These are phyloP conservation scores for Aspergillus sp. DNA, from an alignment of 2,329 filamentous ascomycete genomes.

Conservation along the genomic window DNA sequence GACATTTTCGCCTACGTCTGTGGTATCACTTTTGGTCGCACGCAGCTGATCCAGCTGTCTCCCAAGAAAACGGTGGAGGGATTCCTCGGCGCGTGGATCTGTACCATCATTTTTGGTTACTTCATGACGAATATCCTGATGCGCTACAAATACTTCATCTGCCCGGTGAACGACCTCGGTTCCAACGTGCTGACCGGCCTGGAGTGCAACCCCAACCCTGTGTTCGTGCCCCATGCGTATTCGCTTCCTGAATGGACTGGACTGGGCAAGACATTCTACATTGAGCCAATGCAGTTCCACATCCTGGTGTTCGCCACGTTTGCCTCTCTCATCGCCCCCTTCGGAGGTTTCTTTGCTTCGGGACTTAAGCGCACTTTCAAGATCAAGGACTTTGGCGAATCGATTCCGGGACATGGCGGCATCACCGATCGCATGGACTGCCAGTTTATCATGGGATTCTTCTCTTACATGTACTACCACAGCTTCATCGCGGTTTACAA, in stretches of 20 bases:
- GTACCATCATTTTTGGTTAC: slow-evolving; percentile 84
- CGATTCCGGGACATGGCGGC: slow-evolving; percentile 93
- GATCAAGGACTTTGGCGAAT: slow-evolving; percentile 99
- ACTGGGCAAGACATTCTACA: slow-evolving; percentile 66
- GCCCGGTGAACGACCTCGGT: slow-evolving; percentile 92
- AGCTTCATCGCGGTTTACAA: slow-evolving; percentile 92
- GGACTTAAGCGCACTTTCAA: slow-evolving; percentile 98
- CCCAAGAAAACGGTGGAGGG: slow-evolving; percentile 99
- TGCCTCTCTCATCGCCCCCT: slow-evolving; percentile 92
- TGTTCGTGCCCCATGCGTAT: slow-evolving; percentile 78
- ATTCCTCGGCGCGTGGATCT: slow-evolving; percentile 92
- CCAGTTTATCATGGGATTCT: slow-evolving; percentile 99
- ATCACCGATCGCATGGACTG: slow-evolving; percentile 99
- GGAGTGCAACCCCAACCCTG: slow-evolving; percentile 85
- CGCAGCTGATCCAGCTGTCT: slow-evolving; percentile 94
- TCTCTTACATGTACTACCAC: slow-evolving; percentile 97
- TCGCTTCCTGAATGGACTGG: slow-evolving; percentile 70
- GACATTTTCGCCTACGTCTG: slow-evolving; percentile 98
- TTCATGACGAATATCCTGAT: slow-evolving; percentile 79
- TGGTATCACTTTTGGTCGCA: slow-evolving; percentile 93
- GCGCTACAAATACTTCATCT: slow-evolving; percentile 96
- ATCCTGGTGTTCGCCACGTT: slow-evolving; percentile 88
- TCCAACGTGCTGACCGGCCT: slow-evolving; percentile 90
- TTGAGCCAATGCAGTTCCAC: slow-evolving; percentile 90
- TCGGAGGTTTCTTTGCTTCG: slow-evolving; percentile 97